Evolutionary conservation across 116 monocot species (phyloP).

Genomic region (Thalassia testudinum): DNA sequence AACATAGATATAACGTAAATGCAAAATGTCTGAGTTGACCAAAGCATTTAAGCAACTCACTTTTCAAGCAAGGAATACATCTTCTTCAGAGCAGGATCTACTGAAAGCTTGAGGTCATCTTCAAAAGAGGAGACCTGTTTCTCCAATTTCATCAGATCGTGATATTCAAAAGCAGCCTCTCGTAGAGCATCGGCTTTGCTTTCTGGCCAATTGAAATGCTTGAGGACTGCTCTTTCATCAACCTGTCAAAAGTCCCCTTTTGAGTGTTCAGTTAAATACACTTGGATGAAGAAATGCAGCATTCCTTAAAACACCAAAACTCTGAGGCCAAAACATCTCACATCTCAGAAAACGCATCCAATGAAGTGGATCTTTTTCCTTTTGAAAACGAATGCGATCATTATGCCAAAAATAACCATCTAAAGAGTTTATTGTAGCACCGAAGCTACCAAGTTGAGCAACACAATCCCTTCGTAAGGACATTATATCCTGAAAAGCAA

Average conservation of each 20-base stretch:
- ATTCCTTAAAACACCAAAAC: too few relatives aligned
- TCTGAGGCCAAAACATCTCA: too few relatives aligned
- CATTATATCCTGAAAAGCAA: too few relatives aligned
- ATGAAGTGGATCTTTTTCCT: too few relatives aligned
- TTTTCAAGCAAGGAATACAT: conserved; percentile 94
- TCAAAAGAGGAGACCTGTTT: conserved; percentile 45
- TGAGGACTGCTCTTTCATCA: conserved; percentile 91
- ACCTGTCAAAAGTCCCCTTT: conserved; percentile 46
- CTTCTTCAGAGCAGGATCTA: conserved; percentile 82
- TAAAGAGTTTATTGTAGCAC: too few relatives aligned
- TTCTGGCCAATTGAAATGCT: conserved; percentile 96
- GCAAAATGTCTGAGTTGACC: background rate
- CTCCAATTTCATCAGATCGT: conserved; percentile 82
- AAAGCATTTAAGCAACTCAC: conserved; percentile 24
- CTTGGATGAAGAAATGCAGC: too few relatives aligned
- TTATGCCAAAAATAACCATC: too few relatives aligned
- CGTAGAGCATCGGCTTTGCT: conserved; percentile 87
- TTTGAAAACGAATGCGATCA: too few relatives aligned
- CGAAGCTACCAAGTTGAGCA: too few relatives aligned
- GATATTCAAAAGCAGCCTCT: conserved; percentile 86
- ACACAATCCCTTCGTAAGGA: too few relatives aligned
- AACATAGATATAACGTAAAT: background rate
- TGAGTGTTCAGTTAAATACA: too few relatives aligned
- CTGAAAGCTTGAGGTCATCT: conserved; percentile 70
- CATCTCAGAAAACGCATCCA: too few relatives aligned